A percentile compares a stretch with the other conserved stretches of the same genome.
Evolutionary conservation across 192 early-diverging fungal species (phyloP).

Genomic region (Umbelopsis sp.): DNA sequence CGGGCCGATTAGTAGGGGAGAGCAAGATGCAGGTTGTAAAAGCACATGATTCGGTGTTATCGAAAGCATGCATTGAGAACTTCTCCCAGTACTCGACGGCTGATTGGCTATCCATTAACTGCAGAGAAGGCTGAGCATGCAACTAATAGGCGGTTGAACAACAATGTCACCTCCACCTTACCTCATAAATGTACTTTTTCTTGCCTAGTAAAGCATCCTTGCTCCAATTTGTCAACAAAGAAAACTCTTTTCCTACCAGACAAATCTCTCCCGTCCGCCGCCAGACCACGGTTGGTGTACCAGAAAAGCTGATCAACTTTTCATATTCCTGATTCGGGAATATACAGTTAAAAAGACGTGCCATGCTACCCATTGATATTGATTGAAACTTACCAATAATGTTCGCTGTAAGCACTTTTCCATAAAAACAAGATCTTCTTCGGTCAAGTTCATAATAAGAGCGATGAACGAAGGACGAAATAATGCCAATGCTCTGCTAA

Average conservation of each 20-base stretch:
- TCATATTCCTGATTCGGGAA: conserved; percentile 75
- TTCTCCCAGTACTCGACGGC: conserved; percentile 95
- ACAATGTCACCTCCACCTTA: conserved; percentile 10
- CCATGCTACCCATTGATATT: background rate
- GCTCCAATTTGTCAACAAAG: conserved; percentile 88
- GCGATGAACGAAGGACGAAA: conserved; percentile 94
- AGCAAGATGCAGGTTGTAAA: conserved; percentile 84
- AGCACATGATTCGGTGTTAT: conserved; percentile 83
- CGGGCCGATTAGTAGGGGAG: conserved; percentile 64
- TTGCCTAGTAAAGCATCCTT: conserved; percentile 79
- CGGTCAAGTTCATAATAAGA: conserved; percentile 90
- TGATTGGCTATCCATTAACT: conserved; percentile 91
- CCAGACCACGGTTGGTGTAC: conserved; percentile 96
- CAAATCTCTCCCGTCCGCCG: conserved; percentile 92
- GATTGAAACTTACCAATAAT: conserved; percentile 59
- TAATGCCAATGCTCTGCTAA: conserved; percentile 84
- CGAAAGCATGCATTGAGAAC: conserved; percentile 89
- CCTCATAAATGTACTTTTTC: conserved; percentile 81
- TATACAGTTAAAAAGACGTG: background rate
- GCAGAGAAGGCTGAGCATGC: conserved; percentile 19
- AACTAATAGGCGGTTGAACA: background rate
- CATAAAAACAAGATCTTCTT: conserved; percentile 94
- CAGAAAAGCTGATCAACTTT: conserved; percentile 90
- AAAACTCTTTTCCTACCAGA: conserved; percentile 94
- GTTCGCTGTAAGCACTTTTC: conserved; percentile 96